Percentiles rank a stretch among this genome's conserved stretches.
Evolutionary conservation across 495 filamentous ascomycete genomes (phyloP).

Genomic region (Podospora conica): DNA sequence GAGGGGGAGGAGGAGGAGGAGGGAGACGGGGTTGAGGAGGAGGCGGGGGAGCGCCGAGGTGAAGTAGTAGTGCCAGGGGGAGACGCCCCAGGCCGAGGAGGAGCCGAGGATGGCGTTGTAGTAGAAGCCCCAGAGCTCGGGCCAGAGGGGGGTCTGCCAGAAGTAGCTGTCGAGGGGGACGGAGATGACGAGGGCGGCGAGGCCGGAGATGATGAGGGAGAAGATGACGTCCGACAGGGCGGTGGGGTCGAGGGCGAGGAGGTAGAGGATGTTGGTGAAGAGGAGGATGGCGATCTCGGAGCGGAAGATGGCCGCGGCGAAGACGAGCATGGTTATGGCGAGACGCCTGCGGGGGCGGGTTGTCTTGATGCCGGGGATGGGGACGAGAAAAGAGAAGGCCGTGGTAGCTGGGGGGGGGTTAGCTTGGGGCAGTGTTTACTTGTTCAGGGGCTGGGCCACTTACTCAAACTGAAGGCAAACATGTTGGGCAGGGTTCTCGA

Average conservation of each 20-base stretch:
- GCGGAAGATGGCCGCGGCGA: slow-evolving; percentile 82
- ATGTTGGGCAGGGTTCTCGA: slow-evolving; percentile 91
- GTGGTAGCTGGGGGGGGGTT: slow-evolving; percentile 49
- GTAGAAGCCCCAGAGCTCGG: slow-evolving; percentile 81
- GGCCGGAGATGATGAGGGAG: slow-evolving; percentile 60
- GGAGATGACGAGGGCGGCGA: slow-evolving; percentile 56
- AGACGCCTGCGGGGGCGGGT: slow-evolving; percentile 39
- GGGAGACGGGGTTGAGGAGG: slow-evolving; percentile 68
- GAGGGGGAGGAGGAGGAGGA: slow-evolving; percentile 57
- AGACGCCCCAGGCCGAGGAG: slow-evolving; percentile 79
- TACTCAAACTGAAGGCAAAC: slow-evolving; percentile 84
- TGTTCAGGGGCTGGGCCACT: slow-evolving; percentile 15
- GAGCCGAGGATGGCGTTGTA: slow-evolving; percentile 81
- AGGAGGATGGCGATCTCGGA: slow-evolving; percentile 85
- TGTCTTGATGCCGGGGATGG: slow-evolving; percentile 31
- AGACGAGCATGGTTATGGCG: slow-evolving; percentile 67
- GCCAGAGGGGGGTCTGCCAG: slow-evolving; percentile 87
- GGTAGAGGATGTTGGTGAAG: slow-evolving; percentile 45
- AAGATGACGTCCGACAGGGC: slow-evolving; percentile 54
- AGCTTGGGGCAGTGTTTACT: not conserved
- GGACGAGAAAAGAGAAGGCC: slow-evolving; percentile 66
- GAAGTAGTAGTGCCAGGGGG: slow-evolving; percentile 81
- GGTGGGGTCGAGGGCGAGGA: slow-evolving; percentile 51
- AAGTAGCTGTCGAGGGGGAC: slow-evolving; percentile 82
- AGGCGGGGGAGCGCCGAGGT: slow-evolving; percentile 73